phyloP scores from a whole-genome alignment of 2,329 filamentous ascomycete genomes.

The Aspergillus sergii region DNA sequence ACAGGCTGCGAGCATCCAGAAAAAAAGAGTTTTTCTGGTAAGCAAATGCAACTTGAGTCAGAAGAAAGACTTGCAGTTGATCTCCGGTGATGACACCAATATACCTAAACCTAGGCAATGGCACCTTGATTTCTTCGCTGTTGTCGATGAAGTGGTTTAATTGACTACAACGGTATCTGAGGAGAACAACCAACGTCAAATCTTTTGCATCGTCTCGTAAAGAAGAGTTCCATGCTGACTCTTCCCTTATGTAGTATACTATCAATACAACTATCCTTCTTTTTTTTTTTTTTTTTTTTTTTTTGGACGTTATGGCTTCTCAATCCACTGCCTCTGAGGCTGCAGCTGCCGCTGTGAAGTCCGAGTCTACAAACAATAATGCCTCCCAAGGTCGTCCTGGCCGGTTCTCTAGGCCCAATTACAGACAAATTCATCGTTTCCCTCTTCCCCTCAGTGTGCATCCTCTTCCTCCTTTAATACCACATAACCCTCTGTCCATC shows the following conservation, averaged over 20 bases:
- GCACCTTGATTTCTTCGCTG: conserved; percentile 55
- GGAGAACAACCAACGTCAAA: conserved; percentile 42
- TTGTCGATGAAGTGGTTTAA: conserved; percentile 54
- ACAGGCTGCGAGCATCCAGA: conserved; percentile 14
- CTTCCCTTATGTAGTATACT: conserved; percentile 26
- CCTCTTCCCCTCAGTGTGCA: conserved; percentile 80
- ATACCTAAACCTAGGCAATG: conserved; percentile 48
- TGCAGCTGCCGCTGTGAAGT: conserved; percentile 15
- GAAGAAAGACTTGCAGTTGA: conserved; percentile 20
- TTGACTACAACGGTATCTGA: conserved; percentile 99
- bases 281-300: no score
- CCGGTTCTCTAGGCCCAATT: conserved; percentile 53
- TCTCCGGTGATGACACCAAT: conserved; percentile 50
- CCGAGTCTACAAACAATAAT: conserved; percentile 20
- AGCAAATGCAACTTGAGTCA: conserved; percentile 18
- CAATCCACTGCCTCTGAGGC: conserved; percentile 21
- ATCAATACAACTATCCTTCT: conserved; percentile 19
- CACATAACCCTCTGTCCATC: conserved; percentile 87
- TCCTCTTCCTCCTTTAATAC: conserved; percentile 84
- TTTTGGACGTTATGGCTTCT: conserved; percentile 28
- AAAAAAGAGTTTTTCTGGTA: conserved; percentile 26
- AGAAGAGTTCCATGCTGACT: conserved; percentile 27
- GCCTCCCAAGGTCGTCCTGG: conserved; percentile 28
- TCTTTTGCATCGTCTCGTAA: conserved; percentile 18
- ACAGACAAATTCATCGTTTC: conserved; percentile 77